Evolutionary conservation across 805 yeast genomes (phyloP).

Genomic region (Cyberlindnera subsufficiens): DNA sequence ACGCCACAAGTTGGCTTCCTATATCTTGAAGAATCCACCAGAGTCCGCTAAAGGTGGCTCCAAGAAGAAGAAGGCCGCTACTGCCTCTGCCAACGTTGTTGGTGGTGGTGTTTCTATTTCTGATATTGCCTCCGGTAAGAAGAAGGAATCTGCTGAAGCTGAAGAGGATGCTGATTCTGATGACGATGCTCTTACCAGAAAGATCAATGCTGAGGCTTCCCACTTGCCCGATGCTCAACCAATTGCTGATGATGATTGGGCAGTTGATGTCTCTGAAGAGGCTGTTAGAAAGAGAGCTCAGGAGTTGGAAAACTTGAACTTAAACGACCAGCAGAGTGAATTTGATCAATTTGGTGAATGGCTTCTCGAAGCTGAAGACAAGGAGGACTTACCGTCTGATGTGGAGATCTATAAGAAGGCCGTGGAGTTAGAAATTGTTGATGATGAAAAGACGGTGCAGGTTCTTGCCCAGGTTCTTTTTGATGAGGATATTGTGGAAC

Average conservation of each 20-base stretch:
- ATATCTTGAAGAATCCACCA: conserved; percentile 86
- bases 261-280: conserved; percentile 94
- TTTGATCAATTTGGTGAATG: conserved; percentile 86
- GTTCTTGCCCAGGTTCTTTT: conserved; percentile 90
- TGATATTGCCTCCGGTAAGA: conserved; percentile 61
- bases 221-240: conserved; percentile 53
- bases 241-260: conserved; percentile 91
- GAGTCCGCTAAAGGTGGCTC: conserved; percentile 41
- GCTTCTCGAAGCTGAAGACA: conserved; percentile 54
- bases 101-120: conserved; percentile 82
- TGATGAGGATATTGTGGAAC: conserved; percentile 65
- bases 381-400: conserved; percentile 66
- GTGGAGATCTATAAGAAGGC: conserved; percentile 92
- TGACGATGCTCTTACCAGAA: conserved; percentile 70
- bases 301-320: conserved; percentile 66
- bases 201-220: conserved; percentile 81
- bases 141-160: conserved; percentile 25
- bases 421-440: conserved; percentile 65
- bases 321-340: conserved; percentile 35
- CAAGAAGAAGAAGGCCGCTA: conserved; percentile 66
- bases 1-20: conserved; percentile 81
- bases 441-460: conserved; percentile 73
- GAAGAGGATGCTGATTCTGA: conserved; percentile 49
- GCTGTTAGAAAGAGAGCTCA: conserved; percentile 90
- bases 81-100: conserved; percentile 82